These are phyloP conservation scores for Trichoderma afroharzianum DNA, from an alignment of 2,329 filamentous ascomycete genomes.

Conservation along the genomic window DNA sequence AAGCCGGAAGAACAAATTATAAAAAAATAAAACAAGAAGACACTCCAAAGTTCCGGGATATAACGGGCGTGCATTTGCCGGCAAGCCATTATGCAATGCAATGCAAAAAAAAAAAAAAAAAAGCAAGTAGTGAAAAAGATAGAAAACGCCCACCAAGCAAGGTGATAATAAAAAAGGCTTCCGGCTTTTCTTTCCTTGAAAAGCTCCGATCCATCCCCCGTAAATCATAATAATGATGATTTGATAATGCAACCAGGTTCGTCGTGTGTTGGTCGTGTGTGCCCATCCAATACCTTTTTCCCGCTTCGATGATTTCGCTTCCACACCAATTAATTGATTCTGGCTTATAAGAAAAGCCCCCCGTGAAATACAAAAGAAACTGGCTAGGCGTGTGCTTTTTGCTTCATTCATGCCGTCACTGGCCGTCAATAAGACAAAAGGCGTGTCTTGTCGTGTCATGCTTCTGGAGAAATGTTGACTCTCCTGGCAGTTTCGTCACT, in stretches of 20 bases:
- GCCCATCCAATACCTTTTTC: not conserved
- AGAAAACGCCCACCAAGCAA: not conserved
- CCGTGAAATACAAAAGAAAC: not conserved
- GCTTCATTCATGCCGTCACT: not conserved
- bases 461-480: constrained; percentile 30
- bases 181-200: not conserved
- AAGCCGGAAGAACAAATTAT: not conserved
- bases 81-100: constrained; percentile 8
- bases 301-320: not conserved
- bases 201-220: not conserved
- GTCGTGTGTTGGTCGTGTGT: not conserved
- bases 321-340: not conserved
- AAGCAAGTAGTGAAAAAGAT: not conserved
- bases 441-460: not conserved
- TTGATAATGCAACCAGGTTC: not conserved
- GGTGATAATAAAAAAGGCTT: not conserved
- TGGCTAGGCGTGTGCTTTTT: not conserved
- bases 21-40: not conserved
- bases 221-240: not conserved
- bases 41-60: not conserved
- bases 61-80: not conserved
- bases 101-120: not conserved
- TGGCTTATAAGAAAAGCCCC: not conserved
- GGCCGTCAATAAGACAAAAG: not conserved
- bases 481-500: constrained; percentile 61